These are phyloP conservation scores for Aspergillus thermomutatus DNA, from an alignment of 2,329 filamentous ascomycete species.

Conservation along the genomic window DNA sequence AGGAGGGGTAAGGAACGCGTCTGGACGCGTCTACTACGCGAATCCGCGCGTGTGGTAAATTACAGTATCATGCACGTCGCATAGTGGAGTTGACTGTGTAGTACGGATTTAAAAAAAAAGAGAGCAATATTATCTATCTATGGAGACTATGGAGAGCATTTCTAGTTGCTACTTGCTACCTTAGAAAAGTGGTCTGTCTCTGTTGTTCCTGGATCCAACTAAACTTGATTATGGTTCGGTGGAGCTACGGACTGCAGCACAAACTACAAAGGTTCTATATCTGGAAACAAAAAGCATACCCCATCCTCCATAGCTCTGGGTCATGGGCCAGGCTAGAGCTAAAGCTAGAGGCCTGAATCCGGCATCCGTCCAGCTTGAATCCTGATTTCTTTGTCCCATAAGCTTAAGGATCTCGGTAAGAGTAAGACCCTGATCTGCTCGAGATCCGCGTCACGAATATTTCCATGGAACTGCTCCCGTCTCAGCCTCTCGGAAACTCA, in stretches of 20 bases:
- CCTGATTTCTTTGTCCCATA: background rate
- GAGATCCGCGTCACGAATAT: background rate
- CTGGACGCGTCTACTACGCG: slow-evolving; percentile 18
- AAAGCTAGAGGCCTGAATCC: background rate
- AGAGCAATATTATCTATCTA: background rate
- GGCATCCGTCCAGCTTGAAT: too few species aligned
- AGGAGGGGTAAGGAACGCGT: slow-evolving; percentile 17
- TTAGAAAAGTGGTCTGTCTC: too few species aligned
- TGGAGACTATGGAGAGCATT: too few species aligned
- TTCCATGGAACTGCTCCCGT: background rate
- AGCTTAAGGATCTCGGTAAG: background rate
- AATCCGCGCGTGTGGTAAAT: slow-evolving; percentile 18
- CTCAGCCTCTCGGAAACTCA: too few species aligned
- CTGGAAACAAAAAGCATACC: too few species aligned
- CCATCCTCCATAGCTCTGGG: too few species aligned
- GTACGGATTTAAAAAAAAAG: background rate
- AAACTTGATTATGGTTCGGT: background rate
- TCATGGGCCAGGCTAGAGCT: too few species aligned
- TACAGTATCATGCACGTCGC: slow-evolving; percentile 8
- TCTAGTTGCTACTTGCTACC: too few species aligned
- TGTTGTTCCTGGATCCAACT: too few species aligned
- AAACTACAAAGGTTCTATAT: background rate
- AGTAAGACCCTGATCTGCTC: background rate
- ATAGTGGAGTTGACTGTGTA: background rate
- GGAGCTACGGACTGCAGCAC: background rate